Percentiles rank a stretch among this genome's conserved stretches.
These are phyloP conservation scores for Sanguinoderma infundibulare DNA, from an alignment of 1,284 basidiomycete species.

Conservation along the genomic window DNA sequence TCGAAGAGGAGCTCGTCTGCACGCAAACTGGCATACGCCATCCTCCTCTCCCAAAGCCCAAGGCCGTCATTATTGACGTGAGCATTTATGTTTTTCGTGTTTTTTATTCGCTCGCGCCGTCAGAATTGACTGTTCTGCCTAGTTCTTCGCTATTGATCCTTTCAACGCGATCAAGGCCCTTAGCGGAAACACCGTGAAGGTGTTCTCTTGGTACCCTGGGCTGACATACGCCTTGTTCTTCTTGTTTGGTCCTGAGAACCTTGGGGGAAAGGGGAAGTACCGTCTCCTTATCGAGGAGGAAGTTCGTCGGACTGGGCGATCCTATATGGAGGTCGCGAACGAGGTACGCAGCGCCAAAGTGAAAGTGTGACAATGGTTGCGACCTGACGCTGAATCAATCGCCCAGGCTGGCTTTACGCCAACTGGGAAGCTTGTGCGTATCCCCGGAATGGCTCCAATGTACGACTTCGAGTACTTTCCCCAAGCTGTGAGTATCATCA, in stretches of 20 bases:
- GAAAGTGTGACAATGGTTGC: background rate
- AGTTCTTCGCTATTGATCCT: constrained; percentile 22
- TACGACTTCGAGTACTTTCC: constrained; percentile 30
- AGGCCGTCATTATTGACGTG: constrained; percentile 6
- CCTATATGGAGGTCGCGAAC: constrained; percentile 12
- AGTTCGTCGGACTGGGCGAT: constrained; percentile 9
- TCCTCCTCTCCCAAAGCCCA: background rate
- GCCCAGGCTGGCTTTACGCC: constrained; percentile 12
- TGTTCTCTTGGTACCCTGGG: constrained; percentile 23
- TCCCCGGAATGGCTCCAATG: constrained; percentile 29
- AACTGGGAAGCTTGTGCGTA: constrained; percentile 16
- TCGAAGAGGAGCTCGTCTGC: constrained; percentile 5
- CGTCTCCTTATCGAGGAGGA: constrained; percentile 18
- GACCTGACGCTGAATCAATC: background rate
- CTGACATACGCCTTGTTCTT: constrained; percentile 15
- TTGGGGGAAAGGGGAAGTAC: constrained; percentile 22
- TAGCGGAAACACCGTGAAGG: constrained; percentile 17
- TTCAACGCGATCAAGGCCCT: constrained; percentile 9
- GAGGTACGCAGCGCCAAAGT: constrained; percentile 16
- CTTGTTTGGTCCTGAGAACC: constrained; percentile 21
- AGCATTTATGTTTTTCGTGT: background rate
- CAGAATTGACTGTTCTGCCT: background rate
- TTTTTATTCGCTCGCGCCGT: no score
- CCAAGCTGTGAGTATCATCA: constrained; percentile 22
- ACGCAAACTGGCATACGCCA: constrained; percentile 4